Evolutionary conservation across 1,139 yeast genomes (phyloP).

Genomic region (Kurtzmaniella quercitrusa): DNA sequence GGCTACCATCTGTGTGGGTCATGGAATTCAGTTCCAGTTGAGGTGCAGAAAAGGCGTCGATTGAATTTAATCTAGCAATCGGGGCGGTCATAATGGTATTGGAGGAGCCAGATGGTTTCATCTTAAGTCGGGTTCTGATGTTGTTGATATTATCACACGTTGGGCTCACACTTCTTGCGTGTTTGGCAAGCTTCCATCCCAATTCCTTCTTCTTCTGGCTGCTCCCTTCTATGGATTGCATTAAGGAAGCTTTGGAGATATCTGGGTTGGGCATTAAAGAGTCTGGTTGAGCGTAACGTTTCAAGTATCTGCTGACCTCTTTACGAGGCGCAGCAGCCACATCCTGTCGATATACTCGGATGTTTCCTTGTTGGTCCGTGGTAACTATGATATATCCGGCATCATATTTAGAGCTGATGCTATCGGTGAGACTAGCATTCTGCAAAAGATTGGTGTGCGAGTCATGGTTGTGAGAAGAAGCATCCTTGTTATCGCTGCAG

Average conservation of each 20-base stretch:
- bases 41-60: background rate
- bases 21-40: background rate
- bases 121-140: background rate
- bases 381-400: slow-evolving; percentile 59
- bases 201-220: background rate
- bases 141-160: background rate
- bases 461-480: background rate
- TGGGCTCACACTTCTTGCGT: slow-evolving; percentile 12
- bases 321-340: slow-evolving; percentile 46
- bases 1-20: background rate
- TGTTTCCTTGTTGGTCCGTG: slow-evolving; percentile 69
- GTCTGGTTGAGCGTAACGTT: slow-evolving; percentile 6
- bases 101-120: background rate
- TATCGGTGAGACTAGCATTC: slow-evolving; percentile 5
- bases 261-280: background rate
- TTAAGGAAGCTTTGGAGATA: background rate
- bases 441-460: background rate
- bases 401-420: slow-evolving; percentile 14
- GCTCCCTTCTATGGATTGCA: background rate
- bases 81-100: slow-evolving; percentile 1
- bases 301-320: slow-evolving; percentile 6
- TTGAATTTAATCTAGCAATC: background rate
- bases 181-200: slow-evolving; percentile 9
- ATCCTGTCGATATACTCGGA: slow-evolving; percentile 79
- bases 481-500: slow-evolving; percentile 1